Conservation (phyloP, 495 filamentous ascomycete species). For the Xanthoparmelia taractica region DNA sequence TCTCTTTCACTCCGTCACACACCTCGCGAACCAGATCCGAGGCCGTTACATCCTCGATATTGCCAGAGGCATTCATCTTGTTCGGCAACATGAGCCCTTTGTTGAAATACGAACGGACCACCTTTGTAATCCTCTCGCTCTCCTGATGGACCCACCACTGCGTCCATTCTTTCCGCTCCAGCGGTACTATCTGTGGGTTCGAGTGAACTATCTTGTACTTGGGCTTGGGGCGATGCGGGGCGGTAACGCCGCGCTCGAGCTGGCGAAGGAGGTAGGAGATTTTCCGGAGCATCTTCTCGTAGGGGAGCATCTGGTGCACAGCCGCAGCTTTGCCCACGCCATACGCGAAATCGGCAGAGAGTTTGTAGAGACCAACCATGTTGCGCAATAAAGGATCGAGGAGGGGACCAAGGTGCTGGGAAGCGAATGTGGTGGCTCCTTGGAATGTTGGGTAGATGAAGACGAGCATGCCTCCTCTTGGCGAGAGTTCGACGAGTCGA, state of each 20-base stretch:
- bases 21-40: conserved; percentile 55
- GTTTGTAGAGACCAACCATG: conserved; percentile 53
- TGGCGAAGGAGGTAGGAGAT: conserved; percentile 42
- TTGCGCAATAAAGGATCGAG: conserved; percentile 60
- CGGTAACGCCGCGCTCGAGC: conserved; percentile 31
- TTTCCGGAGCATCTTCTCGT: conserved; percentile 45
- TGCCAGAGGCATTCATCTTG: conserved; percentile 6
- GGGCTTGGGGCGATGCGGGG: conserved; percentile 31
- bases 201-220: conserved; percentile 46
- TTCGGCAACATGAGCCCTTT: conserved; percentile 40
- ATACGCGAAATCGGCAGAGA: conserved; percentile 52
- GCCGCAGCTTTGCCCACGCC: conserved; percentile 52
- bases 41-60: conserved; percentile 41
- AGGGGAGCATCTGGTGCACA: conserved; percentile 51
- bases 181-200: conserved; percentile 43
- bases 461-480: conserved; percentile 50
- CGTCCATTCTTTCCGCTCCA: conserved; percentile 54
- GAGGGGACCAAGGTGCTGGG: conserved; percentile 57
- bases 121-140: conserved; percentile 53
- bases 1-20: conserved; percentile 51
- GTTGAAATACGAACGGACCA: conserved; percentile 51
- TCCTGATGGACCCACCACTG: conserved; percentile 71
- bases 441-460: conserved; percentile 64
- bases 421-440: conserved; percentile 57
- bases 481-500: conserved; percentile 56